Evolutionary conservation across 106 monocot species (phyloP), one percentile per base, ranked within the genome.

Genomic region (Vanilla planifolia): DNA sequence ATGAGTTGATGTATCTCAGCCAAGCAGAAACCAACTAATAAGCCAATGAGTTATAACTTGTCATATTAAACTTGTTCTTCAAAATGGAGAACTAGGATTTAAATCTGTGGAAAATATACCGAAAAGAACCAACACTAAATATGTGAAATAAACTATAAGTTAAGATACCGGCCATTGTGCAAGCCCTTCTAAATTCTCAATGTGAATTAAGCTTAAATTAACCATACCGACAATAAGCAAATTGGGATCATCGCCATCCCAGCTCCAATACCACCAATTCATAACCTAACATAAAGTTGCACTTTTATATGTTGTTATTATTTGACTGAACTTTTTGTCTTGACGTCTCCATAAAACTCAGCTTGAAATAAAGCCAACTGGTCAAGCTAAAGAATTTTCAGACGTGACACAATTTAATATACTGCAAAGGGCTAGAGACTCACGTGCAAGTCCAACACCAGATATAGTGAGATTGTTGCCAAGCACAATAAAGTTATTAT

Each of bases 361-460:
- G 29, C 29, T 53, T 16, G 32, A 5, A n/a, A 53, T 28, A 30
- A 30, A 32, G n/a, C 16, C 53, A 53, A 17, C 28, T 16, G 50
- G 52, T 16, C 10, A 29, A 50, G 16, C 9, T 6, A 48, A 9
- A 3, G 25, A 48, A 24, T 11, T 21, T 1, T 2, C 3, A 8
- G 2, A 23, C 9, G 25, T 48, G 0, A 23, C 48, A 48, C 2
- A n/a, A n/a, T n/a, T 46, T 5, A 46, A 53, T 29, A 53, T 32
- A 32, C 32, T 57, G 20, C 35, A 34, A 8, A 57, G 35, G 42
- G 17, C 8, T 36, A 22, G 28, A 57, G 61, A 81, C 93, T 89
- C 79, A 95, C 94, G 57, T 66, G 95, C 90, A 68, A 96, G 90
- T 43, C 95, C 95, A 51, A 84, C 76, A 63, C 89, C 95, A 52